Conservation (phyloP, 164 flowering plant species). For the Sedum album region DNA sequence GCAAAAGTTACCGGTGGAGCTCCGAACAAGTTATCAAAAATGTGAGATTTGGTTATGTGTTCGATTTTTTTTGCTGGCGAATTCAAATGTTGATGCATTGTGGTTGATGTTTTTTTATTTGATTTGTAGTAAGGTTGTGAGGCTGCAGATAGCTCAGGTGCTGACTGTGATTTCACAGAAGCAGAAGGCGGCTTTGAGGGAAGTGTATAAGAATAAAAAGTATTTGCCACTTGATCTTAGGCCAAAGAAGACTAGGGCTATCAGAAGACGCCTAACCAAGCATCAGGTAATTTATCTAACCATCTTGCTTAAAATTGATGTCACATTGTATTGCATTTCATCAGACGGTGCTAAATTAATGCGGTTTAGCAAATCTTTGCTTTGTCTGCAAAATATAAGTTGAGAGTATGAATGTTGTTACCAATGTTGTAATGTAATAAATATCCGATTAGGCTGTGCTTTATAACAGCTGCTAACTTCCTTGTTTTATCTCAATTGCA, state of each 20-base stretch:
- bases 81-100: neutral
- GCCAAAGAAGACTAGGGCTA: neutral
- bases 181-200: conserved; percentile 12
- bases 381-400: too few species aligned
- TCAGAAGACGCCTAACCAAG: neutral
- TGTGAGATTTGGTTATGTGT: conserved; percentile 21
- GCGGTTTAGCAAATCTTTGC: too few species aligned
- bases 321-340: too few species aligned
- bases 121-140: conserved; percentile 8
- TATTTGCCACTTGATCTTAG: conserved; percentile 8
- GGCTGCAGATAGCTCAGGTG: conserved; percentile 12
- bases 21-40: conserved; percentile 69
- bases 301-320: too few species aligned
- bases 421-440: too few species aligned
- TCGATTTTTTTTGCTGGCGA: neutral
- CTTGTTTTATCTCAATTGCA: too few species aligned
- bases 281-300: too few species aligned
- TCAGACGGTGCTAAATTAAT: too few species aligned
- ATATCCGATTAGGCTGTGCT: too few species aligned
- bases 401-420: too few species aligned
- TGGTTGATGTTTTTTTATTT: neutral
- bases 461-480: too few species aligned
- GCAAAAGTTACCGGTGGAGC: conserved; percentile 72
- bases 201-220: conserved; percentile 11
- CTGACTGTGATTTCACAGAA: conserved; percentile 13